phyloP scores from a whole-genome alignment of 768 basidiomycete species.

The Ephemerocybe angulata region DNA sequence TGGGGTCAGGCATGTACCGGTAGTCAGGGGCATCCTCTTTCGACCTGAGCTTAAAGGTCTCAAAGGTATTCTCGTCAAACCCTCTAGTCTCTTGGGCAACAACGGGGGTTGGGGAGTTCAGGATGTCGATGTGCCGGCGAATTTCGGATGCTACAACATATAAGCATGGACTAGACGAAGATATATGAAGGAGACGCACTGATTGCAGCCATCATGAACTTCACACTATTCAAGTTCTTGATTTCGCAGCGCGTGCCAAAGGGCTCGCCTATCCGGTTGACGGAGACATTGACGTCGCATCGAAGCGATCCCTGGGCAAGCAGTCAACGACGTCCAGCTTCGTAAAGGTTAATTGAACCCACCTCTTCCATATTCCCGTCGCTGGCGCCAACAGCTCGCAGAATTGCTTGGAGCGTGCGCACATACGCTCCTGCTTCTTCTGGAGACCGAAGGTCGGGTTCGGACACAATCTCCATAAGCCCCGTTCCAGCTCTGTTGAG shows the following conservation, averaged over 20 bases:
- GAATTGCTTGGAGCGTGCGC: constrained; percentile 70
- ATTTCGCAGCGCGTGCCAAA: constrained; percentile 89
- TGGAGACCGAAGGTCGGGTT: constrained; percentile 84
- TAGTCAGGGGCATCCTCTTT: constrained; percentile 97
- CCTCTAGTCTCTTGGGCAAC: constrained; percentile 88
- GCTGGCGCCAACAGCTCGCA: constrained; percentile 82
- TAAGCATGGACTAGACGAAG: neutral
- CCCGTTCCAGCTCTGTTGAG: constrained; percentile 88
- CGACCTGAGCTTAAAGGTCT: constrained; percentile 78
- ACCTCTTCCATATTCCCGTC: constrained; percentile 98
- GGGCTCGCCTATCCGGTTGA: constrained; percentile 60
- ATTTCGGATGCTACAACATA: constrained; percentile 69
- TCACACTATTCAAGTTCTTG: constrained; percentile 93
- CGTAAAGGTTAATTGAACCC: neutral
- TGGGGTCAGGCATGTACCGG: constrained; percentile 96
- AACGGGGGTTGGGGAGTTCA: constrained; percentile 33
- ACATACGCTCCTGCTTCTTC: constrained; percentile 92
- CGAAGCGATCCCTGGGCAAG: constrained; percentile 77
- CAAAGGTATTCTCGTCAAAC: constrained; percentile 75
- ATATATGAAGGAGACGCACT: constrained; percentile 40
- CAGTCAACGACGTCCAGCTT: neutral
- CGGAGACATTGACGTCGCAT: constrained; percentile 94
- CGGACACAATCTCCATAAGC: constrained; percentile 94
- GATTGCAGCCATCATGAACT: constrained; percentile 81
- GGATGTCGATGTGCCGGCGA: constrained; percentile 66